Conservation (phyloP, 2,329 filamentous ascomycete genomes). For the Apiospora hydei region DNA sequence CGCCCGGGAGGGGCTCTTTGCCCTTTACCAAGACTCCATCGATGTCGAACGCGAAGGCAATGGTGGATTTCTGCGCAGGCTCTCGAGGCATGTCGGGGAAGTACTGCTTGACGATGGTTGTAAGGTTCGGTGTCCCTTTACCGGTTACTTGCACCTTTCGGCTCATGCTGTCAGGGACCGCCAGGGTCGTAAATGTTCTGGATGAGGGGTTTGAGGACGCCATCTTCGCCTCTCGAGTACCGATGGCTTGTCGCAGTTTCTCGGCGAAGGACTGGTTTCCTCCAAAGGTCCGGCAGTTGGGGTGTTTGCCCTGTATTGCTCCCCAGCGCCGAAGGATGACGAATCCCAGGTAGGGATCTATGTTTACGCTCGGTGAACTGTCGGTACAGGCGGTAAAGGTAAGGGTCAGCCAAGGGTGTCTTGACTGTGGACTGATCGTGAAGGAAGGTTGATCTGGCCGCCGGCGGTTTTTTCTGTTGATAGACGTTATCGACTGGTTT, state of each 20-base stretch:
- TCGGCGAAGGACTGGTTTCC: neutral
- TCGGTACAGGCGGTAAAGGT: neutral
- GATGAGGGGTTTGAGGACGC: neutral
- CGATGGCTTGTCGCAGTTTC: neutral
- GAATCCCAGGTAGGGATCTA: neutral
- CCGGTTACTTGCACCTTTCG: neutral
- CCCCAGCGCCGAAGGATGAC: neutral
- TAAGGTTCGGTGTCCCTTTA: neutral
- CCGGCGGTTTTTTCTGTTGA: no score
- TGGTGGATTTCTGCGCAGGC: conserved; percentile 3
- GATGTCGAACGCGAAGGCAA: conserved; percentile 44
- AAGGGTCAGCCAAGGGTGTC: neutral
- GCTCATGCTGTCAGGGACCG: neutral
- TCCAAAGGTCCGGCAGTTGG: neutral
- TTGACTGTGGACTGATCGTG: neutral
- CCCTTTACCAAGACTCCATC: conserved; percentile 74
- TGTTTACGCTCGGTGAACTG: neutral
- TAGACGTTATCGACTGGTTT: no score
- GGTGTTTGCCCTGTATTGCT: neutral
- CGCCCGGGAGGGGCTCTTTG: conserved; percentile 67
- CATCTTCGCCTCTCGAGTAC: neutral
- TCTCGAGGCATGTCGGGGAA: neutral
- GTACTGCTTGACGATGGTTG: neutral
- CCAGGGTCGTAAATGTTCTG: neutral
- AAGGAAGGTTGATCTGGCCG: no score